Percentiles rank a stretch among this genome's conserved stretches.
Evolutionary conservation across 78 protist genomes (phyloP).

Genomic region (Dictyostelium purpureum): DNA sequence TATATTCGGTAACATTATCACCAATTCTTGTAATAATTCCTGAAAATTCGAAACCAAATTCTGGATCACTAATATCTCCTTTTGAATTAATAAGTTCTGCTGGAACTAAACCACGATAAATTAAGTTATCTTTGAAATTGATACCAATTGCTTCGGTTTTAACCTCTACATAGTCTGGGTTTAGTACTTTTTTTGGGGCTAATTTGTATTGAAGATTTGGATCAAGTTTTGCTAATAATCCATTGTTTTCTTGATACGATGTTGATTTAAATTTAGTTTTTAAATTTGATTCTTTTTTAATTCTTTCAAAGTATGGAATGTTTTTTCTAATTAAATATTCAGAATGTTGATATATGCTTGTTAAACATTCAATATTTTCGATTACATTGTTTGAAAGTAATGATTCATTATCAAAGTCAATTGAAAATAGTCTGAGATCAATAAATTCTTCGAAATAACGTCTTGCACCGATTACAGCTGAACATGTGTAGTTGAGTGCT

Average conservation of each 20-base stretch:
- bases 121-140: conserved; percentile 29
- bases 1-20: not conserved
- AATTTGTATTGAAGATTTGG: not conserved
- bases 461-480: no score
- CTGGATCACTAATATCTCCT: conserved; percentile 23
- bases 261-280: not conserved
- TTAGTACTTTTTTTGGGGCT: not conserved
- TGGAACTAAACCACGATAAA: conserved; percentile 24
- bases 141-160: conserved; percentile 27
- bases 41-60: not conserved
- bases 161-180: conserved; percentile 8
- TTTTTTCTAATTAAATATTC: not conserved
- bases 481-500: no score
- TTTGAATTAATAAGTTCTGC: not conserved
- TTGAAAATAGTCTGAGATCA: no score
- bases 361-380: no score
- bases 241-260: not conserved
- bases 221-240: not conserved
- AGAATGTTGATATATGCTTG: no score
- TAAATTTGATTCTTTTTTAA: not conserved
- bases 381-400: no score
- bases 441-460: no score
- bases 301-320: not conserved
- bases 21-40: not conserved
- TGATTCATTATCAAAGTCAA: no score